Base-by-base conservation (phyloP, 2,329 filamentous ascomycete species). In the Aspergillus sp. region DNA sequence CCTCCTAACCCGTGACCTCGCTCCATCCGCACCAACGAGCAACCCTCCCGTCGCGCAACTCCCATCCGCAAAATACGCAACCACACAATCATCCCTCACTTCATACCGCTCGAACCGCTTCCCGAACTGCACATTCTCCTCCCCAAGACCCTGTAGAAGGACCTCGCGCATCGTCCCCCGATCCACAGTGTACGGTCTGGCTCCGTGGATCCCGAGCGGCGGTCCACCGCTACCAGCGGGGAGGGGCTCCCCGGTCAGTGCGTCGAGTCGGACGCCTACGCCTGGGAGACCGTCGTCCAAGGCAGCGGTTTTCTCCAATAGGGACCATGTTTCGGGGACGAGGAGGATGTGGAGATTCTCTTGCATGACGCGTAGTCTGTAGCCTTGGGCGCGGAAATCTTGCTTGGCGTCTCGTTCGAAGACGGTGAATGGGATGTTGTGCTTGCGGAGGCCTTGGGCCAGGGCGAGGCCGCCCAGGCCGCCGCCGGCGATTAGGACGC, bases 21-120 rank as follows among this genome's bases (percentile, higher is more conserved):
- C 66, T 6, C 78, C 78, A 63, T 80, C 77, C 2, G 77, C 76
- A 9, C 77, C 78, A 13, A 80, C 67, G 2, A 80, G 65, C 5
- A 80, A 61, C 6, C 65, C 63, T 0, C 76, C 77, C 1, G 62
- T 57, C 21, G 71, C 70, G 3, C 56, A 60, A 0, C 70, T 70
- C 1, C 76, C 75, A 50, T 79, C 77, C 0, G 65, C 55, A 58
- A 79, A 79, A 71, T 12, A 69, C 65, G 49, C 70, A 68, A 5
- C 63, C 56, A 67, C 65, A 19, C 53, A 58, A 55, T 41, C 58
- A 43, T 52, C 38, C 8, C 13, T 13, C 15, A 47, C 28, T 12
- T 55, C 53, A 15, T 57, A 52, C 15, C 47, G 55, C 5, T 51
- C 62, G 23, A 55, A 36, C 17, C 39, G 53, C 15, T 55, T 55